These are phyloP conservation scores for Cystofilobasidium ferigula DNA, from an alignment of 768 basidiomycete genomes.

Conservation along the genomic window DNA sequence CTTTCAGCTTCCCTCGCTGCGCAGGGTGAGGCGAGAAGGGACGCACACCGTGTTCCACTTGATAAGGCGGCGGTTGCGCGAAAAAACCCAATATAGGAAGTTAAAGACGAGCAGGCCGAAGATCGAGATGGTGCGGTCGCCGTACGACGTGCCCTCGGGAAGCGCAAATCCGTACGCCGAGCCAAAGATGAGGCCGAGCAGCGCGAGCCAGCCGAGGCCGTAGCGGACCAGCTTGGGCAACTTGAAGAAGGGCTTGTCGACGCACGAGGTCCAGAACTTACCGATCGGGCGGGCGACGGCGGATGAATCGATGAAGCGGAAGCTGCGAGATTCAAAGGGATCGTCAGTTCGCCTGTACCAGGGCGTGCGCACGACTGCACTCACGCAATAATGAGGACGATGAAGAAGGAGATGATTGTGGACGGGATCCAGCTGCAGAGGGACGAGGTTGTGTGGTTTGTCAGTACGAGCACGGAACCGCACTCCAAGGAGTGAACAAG, in stretches of 20 bases:
- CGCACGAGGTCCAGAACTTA: slow-evolving; percentile 52
- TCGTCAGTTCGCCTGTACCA: too few relatives aligned
- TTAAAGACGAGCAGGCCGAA: slow-evolving; percentile 73
- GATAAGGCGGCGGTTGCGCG: slow-evolving; percentile 52
- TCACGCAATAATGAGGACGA: slow-evolving; percentile 37
- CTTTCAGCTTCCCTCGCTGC: too few relatives aligned
- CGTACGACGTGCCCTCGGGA: slow-evolving; percentile 49
- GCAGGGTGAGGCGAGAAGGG: too few relatives aligned
- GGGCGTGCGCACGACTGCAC: too few relatives aligned
- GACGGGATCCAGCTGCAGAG: slow-evolving; percentile 46
- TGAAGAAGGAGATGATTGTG: slow-evolving; percentile 68
- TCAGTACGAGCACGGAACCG: background rate
- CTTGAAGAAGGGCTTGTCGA: slow-evolving; percentile 59
- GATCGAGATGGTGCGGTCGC: slow-evolving; percentile 69
- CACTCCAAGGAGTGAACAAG: background rate
- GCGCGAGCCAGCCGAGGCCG: slow-evolving; percentile 60
- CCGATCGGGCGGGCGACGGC: slow-evolving; percentile 47
- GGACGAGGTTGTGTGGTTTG: background rate
- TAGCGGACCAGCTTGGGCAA: slow-evolving; percentile 48
- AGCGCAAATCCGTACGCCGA: slow-evolving; percentile 70
- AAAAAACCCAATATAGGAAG: slow-evolving; percentile 57
- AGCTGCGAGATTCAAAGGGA: too few relatives aligned
- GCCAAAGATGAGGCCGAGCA: slow-evolving; percentile 68
- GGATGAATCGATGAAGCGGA: slow-evolving; percentile 39
- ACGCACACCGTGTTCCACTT: slow-evolving; percentile 50